phyloP scores from a whole-genome alignment of 257 asterid species.

The Echium plantagineum region DNA sequence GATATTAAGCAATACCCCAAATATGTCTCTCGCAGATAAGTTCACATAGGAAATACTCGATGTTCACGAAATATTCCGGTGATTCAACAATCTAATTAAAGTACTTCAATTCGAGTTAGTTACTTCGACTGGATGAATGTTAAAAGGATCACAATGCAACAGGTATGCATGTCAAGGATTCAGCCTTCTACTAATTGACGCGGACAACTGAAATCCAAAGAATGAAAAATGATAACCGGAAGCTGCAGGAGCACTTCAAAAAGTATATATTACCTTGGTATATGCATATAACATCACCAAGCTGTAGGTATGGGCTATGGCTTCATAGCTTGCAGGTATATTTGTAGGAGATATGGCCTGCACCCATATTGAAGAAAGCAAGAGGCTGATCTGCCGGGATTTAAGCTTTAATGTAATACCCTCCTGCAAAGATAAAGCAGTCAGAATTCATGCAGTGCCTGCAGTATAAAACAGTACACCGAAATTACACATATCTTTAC shows the following conservation, averaged over 20 bases:
- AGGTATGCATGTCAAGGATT: not conserved
- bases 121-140: too few species aligned
- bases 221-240: not conserved
- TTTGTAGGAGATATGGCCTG: constrained; percentile 76
- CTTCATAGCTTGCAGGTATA: constrained; percentile 83
- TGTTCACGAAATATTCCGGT: not conserved
- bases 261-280: constrained; percentile 53
- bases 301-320: constrained; percentile 93
- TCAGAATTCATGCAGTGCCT: not conserved
- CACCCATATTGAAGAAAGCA: constrained; percentile 86
- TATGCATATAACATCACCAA: constrained; percentile 71
- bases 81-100: too few species aligned
- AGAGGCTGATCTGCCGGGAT: constrained; percentile 74
- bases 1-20: not conserved
- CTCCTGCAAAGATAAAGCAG: constrained; percentile 34
- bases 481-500: not conserved
- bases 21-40: not conserved
- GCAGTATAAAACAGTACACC: constrained; percentile 6
- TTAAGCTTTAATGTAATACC: constrained; percentile 67
- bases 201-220: not conserved
- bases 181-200: not conserved
- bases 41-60: not conserved
- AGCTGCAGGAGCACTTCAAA: not conserved
- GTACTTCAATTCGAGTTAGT: too few species aligned
- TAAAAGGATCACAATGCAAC: not conserved